Evolutionary conservation across 208 protist species (phyloP), one percentile per base, ranked within the genome.

Genomic region (Trichomonas gallinae): DNA sequence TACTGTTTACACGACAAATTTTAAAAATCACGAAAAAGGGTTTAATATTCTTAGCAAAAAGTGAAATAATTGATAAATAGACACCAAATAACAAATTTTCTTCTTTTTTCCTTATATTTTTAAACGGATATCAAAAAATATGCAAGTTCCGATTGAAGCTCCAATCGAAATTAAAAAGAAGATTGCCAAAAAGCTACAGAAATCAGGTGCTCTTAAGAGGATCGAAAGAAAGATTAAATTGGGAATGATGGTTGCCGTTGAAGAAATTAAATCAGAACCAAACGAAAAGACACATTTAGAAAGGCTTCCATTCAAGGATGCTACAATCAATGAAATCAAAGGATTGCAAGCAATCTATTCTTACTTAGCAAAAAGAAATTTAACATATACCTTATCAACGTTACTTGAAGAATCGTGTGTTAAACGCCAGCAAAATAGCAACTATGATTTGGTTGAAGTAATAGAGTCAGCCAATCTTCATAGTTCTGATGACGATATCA

Each of bases 221-320:
- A 93, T 93, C 46, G 87, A 93, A 15, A 23, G 87, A 93, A 93
- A 93, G n/a, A 93, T 93, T 38, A 93, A 93, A 93, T 42, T 93
- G 8, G 87, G 87, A 48, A 93, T 93, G 87, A 51, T 93, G 87
- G 44, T 93, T 38, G 40, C 87, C 8, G 45, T 93, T 51, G 87
- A 93, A 51, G 87, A 93, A 93, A 51, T 93, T 9, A 42, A 51
- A 93, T 42, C 42, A n/a, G 87, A 93, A 34, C 87, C 87, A 48
- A 93, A 48, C 9, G 44, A 34, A 34, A 51, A 93, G 36, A 42
- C 40, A 21, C 42, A 93, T 4, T 51, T 93, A 51, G 87, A 93
- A 93, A 48, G 87, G 34, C 42, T 48, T 34, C 40, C 40, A 26
- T 93, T 93, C 46, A 93, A 93, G 26, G 45, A 93, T 93, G 87